Evolutionary conservation across 495 filamentous ascomycete species (phyloP).

Genomic region (Penicillium silybi): DNA sequence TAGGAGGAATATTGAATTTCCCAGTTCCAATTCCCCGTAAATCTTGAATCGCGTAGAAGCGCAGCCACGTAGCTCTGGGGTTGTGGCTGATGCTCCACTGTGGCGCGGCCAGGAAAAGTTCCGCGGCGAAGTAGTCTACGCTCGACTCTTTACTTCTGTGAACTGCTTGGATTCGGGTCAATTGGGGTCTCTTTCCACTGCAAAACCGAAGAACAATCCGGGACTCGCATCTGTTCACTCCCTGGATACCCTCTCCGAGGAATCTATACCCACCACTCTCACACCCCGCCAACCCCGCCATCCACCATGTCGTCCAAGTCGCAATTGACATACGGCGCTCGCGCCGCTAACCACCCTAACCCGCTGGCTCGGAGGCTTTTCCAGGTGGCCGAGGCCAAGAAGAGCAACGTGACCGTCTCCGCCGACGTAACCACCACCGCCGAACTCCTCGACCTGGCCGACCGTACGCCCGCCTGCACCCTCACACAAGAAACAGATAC

Average conservation of each 20-base stretch:
- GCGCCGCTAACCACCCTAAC: slow-evolving; percentile 44
- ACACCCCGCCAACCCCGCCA: slow-evolving; percentile 24
- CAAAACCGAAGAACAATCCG: neutral
- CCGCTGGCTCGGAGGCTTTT: slow-evolving; percentile 42
- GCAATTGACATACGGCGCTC: slow-evolving; percentile 38
- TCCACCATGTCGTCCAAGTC: slow-evolving; percentile 48
- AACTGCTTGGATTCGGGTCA: neutral
- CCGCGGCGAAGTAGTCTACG: neutral
- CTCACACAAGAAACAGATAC: neutral
- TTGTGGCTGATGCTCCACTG: slow-evolving; percentile 16
- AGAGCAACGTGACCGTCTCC: slow-evolving; percentile 50
- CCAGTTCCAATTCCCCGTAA: neutral
- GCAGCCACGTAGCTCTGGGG: neutral
- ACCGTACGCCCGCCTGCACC: slow-evolving; percentile 29
- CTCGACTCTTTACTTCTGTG: neutral
- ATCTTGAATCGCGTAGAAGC: neutral
- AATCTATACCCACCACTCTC: neutral
- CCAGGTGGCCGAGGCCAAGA: slow-evolving; percentile 44
- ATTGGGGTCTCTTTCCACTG: neutral
- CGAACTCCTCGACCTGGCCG: slow-evolving; percentile 45
- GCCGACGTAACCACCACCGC: slow-evolving; percentile 47
- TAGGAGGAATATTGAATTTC: neutral
- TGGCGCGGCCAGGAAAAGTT: slow-evolving; percentile 19
- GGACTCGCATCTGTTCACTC: neutral
- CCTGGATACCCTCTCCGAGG: neutral